Percentiles rank a stretch among this genome's conserved stretches.
These are phyloP conservation scores for Aspergillus heteromorphus DNA, from an alignment of 495 filamentous ascomycete genomes.

Conservation along the genomic window DNA sequence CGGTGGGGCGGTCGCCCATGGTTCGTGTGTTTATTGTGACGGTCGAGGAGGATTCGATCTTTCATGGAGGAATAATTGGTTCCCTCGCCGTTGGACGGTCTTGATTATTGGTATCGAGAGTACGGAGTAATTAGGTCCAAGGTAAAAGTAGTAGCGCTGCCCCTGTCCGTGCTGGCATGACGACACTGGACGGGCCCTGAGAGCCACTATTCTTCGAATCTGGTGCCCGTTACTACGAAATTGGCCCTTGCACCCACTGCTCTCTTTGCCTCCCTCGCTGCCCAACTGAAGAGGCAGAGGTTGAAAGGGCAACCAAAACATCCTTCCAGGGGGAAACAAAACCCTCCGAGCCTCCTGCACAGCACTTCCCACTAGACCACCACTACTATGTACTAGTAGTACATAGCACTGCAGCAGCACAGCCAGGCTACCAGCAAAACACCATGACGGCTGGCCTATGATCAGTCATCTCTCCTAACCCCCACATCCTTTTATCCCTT, in stretches of 20 bases:
- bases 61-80: background rate
- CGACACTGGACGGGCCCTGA: background rate
- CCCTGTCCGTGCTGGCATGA: background rate
- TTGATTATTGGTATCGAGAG: background rate
- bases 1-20: conserved; percentile 7
- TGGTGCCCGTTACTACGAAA: background rate
- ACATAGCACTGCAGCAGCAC: conserved; percentile 1
- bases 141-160: no score
- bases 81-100: background rate
- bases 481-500: background rate
- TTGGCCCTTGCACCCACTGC: background rate
- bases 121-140: no score
- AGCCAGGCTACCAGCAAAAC: conserved; percentile 2
- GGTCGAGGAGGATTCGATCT: background rate
- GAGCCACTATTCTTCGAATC: background rate
- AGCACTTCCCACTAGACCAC: no score
- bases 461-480: conserved; percentile 12
- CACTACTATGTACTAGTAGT: no score
- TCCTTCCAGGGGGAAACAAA: background rate
- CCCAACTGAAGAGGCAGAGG: conserved; percentile 9
- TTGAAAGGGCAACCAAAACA: background rate
- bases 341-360: conserved; percentile 12
- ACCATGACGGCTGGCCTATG: conserved; percentile 14
- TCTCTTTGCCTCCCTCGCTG: conserved; percentile 10
- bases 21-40: conserved; percentile 6